Evolutionary conservation across 179 eudicot genomes (phyloP).

Genomic region (Corrigiola litoralis): DNA sequence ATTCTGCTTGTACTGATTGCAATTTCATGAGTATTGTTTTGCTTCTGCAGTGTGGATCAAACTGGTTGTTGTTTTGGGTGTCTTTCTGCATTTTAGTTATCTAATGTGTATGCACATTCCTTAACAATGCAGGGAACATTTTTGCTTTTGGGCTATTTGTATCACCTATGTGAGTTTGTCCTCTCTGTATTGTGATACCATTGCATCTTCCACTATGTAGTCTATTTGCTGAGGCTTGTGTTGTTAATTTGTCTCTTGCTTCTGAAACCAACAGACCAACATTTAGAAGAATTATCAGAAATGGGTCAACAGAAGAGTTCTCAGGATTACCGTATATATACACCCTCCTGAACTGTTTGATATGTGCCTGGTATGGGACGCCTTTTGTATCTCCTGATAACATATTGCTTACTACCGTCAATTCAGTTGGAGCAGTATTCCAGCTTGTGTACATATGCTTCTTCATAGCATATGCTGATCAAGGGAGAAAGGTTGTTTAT

Average conservation of each 20-base stretch:
- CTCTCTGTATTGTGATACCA: neutral
- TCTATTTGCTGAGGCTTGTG: neutral
- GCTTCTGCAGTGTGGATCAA: neutral
- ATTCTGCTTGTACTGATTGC: neutral
- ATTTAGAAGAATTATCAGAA: slow-evolving; percentile 68
- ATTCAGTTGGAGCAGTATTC: slow-evolving; percentile 72
- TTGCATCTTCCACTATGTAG: neutral
- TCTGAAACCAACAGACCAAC: slow-evolving; percentile 56
- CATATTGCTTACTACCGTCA: slow-evolving; percentile 61
- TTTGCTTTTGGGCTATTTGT: slow-evolving; percentile 77
- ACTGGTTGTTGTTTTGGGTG: neutral
- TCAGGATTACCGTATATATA: slow-evolving; percentile 83
- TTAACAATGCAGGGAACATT: slow-evolving; percentile 64
- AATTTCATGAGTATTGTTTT: neutral
- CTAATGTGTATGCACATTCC: neutral
- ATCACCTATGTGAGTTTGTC: slow-evolving; percentile 75
- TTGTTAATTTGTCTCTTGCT: neutral
- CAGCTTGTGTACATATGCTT: slow-evolving; percentile 57
- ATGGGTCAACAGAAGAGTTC: slow-evolving; percentile 70
- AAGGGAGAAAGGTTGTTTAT: slow-evolving; percentile 46
- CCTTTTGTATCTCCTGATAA: slow-evolving; percentile 63
- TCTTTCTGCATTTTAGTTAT: neutral
- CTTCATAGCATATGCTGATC: slow-evolving; percentile 61
- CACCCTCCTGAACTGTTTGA: slow-evolving; percentile 74
- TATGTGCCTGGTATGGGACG: slow-evolving; percentile 85